Conservation (phyloP, 2,329 filamentous ascomycete species). For the Beauveria medogensis region DNA sequence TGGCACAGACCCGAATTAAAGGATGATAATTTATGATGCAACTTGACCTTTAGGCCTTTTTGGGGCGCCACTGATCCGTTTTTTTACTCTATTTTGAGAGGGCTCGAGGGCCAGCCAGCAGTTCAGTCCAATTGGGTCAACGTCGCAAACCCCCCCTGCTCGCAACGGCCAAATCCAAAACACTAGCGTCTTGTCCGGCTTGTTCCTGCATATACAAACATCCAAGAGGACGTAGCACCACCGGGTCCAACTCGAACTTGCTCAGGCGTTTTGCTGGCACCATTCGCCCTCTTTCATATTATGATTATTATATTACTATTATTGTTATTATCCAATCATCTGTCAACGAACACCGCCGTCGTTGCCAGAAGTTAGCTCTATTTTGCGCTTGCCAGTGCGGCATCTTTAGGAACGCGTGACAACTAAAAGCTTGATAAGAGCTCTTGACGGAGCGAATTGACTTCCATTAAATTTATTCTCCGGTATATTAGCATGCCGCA, state of each 20-base stretch:
- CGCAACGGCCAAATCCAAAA: constrained; percentile 6
- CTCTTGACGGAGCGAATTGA: too few species aligned
- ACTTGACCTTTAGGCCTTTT: background rate
- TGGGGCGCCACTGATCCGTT: background rate
- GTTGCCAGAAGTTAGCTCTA: too few species aligned
- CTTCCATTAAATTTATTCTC: too few species aligned
- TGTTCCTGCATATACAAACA: background rate
- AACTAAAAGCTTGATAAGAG: too few species aligned
- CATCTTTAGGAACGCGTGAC: too few species aligned
- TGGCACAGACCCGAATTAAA: constrained; percentile 5
- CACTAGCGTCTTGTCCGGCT: constrained; percentile 9
- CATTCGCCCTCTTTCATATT: too few species aligned
- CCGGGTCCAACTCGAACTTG: background rate
- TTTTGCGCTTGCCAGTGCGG: too few species aligned
- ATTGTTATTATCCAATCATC: too few species aligned
- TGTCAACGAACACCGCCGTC: too few species aligned
- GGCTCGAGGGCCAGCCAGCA: background rate
- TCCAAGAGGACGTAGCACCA: too few species aligned
- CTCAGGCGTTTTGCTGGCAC: background rate
- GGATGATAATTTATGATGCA: background rate
- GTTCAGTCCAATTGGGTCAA: background rate
- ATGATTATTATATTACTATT: too few species aligned
- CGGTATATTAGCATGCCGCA: too few species aligned
- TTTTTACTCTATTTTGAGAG: background rate
- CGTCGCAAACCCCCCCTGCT: background rate